Evolutionary conservation across 2,329 filamentous ascomycete species (phyloP), one percentile per base, ranked within the genome.

Genomic region (Lecanosticta acicola): DNA sequence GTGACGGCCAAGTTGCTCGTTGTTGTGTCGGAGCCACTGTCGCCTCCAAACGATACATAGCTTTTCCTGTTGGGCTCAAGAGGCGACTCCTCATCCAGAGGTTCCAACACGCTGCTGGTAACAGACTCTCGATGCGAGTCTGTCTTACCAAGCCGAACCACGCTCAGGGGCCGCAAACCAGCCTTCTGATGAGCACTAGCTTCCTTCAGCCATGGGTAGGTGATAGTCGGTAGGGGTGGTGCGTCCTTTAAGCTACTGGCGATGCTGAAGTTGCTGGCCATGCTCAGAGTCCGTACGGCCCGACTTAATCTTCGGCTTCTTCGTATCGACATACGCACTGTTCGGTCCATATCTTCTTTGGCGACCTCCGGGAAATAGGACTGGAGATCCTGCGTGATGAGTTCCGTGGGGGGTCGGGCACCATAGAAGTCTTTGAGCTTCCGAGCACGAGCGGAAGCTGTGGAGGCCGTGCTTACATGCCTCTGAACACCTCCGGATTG

Each of bases 361-460:
- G 90, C 83, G 60, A 97, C 91, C 61, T 94, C 89, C 0, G 93
- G 93, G 75, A 98, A 98, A 73, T 97, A 98, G 0, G 90, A 94
- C 1, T 88, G 93, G 49, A 98, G 74, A 64, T 98, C 93, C 17
- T 93, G 94, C 19, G 91, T 91, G 63, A 98, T 98, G 64, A 98
- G 79, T 71, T 98, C 93, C 70, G 91, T 97, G 1, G 93, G 93
- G 14, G 93, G 93, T 58, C 93, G 79, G 54, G 93, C 83, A 26
- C 91, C 91, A 59, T 94, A 93, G 68, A 97, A 97, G 54, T 85
- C 84, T 54, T 85, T 82, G 37, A 90, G 72, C 20, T 81, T 74
- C 21, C 72, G 62, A 41, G 71, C 72, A 32, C 70, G 68, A 20
- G 70, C 67, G 11, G 60, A 58, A 50, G 68, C 58, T 46, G 67